These are phyloP conservation scores for Curvularia spicifera DNA, from an alignment of 2,329 filamentous ascomycete genomes.

Conservation along the genomic window DNA sequence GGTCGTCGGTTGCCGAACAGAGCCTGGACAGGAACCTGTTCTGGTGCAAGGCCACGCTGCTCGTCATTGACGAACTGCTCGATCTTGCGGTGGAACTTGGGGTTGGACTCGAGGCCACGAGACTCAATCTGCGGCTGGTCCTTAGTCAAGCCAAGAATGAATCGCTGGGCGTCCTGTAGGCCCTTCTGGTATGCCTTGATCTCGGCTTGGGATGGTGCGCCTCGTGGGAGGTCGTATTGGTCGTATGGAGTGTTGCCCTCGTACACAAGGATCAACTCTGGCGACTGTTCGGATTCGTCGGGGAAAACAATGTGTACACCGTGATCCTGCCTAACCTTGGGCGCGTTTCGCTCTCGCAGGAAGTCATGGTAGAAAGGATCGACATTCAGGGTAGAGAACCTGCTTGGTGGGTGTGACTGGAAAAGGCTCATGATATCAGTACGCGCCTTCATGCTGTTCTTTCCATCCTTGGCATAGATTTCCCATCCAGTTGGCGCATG, in stretches of 20 bases:
- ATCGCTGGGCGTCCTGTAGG: slow-evolving; percentile 64
- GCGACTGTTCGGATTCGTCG: slow-evolving; percentile 62
- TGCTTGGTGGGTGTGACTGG: slow-evolving; percentile 73
- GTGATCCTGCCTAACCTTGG: slow-evolving; percentile 69
- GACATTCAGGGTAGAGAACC: slow-evolving; percentile 70
- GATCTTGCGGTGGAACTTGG: slow-evolving; percentile 69
- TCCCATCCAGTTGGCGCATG: slow-evolving; percentile 82
- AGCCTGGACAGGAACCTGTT: slow-evolving; percentile 64
- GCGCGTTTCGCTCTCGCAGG: slow-evolving; percentile 68
- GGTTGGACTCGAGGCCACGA: slow-evolving; percentile 60
- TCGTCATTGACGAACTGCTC: slow-evolving; percentile 64
- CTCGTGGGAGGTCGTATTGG: slow-evolving; percentile 62
- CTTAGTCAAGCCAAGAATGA: slow-evolving; percentile 60
- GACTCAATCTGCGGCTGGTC: slow-evolving; percentile 63
- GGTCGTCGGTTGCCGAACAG: slow-evolving; percentile 55
- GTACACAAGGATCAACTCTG: slow-evolving; percentile 74
- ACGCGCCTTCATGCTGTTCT: slow-evolving; percentile 78
- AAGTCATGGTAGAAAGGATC: slow-evolving; percentile 82
- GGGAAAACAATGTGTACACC: slow-evolving; percentile 78
- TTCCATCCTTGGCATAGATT: slow-evolving; percentile 83
- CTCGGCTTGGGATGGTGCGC: slow-evolving; percentile 62
- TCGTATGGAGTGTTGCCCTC: slow-evolving; percentile 66
- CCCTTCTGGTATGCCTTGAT: slow-evolving; percentile 62
- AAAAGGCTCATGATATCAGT: slow-evolving; percentile 77
- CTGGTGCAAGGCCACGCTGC: slow-evolving; percentile 57